A percentile compares a stretch with the other conserved stretches of the same genome.
These are phyloP conservation scores for Kodamaea lidongshanica DNA, from an alignment of 805 yeast species.

Conservation along the genomic window DNA sequence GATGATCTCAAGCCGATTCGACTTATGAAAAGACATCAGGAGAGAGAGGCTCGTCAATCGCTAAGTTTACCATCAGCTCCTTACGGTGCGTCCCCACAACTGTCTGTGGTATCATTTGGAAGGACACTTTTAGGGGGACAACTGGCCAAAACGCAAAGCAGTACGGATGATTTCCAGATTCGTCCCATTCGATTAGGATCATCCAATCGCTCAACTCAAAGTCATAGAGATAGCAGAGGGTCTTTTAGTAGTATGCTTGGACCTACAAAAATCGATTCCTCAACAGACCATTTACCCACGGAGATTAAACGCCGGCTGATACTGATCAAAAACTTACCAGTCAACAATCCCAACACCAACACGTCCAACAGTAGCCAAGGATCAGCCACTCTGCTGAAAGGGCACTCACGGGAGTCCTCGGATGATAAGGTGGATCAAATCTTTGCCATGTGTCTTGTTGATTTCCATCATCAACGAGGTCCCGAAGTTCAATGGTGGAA, in stretches of 20 bases:
- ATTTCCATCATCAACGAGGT: constrained; percentile 86
- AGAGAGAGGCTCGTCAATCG: constrained; percentile 6
- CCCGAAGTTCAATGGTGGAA: constrained; percentile 92
- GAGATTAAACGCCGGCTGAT: constrained; percentile 15
- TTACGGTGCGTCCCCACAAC: constrained; percentile 3
- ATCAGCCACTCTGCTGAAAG: no score
- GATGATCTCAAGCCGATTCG: constrained; percentile 21
- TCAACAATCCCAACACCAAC: not conserved
- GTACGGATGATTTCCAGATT: constrained; percentile 29
- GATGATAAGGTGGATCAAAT: constrained; percentile 28
- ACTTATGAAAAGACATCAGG: constrained; percentile 21
- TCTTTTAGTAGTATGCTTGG: constrained; percentile 2
- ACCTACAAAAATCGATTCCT: constrained; percentile 1
- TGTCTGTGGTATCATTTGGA: constrained; percentile 2
- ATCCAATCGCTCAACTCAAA: no score
- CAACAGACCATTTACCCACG: not conserved
- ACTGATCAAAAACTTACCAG: constrained; percentile 31
- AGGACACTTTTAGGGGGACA: constrained; percentile 1
- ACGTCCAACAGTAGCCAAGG: constrained; percentile 1
- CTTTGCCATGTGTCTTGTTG: constrained; percentile 83
- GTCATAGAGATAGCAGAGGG: constrained; percentile 5
- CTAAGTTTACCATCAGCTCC: constrained; percentile 1
- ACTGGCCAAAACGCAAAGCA: constrained; percentile 6
- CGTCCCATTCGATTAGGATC: constrained; percentile 31
- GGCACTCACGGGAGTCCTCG: no score